Percentiles rank a stretch among this genome's conserved stretches.
These are phyloP conservation scores for Iris pallida DNA, from an alignment of 116 monocot species.

Conservation along the genomic window DNA sequence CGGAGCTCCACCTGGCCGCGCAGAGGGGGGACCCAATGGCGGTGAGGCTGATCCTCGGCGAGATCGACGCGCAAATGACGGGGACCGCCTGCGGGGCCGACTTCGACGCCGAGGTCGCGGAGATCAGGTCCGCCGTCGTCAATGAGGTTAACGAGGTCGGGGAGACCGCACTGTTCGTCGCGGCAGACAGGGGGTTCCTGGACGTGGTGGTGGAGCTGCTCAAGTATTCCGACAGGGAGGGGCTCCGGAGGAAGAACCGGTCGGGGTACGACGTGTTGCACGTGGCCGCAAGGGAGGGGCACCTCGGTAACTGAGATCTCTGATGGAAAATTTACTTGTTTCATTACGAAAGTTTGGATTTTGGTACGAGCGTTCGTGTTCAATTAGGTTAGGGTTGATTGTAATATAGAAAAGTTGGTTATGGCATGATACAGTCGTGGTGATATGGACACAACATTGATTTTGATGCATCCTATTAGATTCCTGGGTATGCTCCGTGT, in stretches of 20 bases:
- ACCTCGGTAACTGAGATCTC: slow-evolving; percentile 40
- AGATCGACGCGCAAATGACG: slow-evolving; percentile 49
- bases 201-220: slow-evolving; percentile 76
- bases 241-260: slow-evolving; percentile 53
- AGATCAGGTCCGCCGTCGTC: slow-evolving; percentile 52
- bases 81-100: slow-evolving; percentile 32
- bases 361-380: no score
- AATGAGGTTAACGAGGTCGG: slow-evolving; percentile 72
- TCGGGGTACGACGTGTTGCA: slow-evolving; percentile 65
- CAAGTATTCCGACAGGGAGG: slow-evolving; percentile 53
- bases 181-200: slow-evolving; percentile 58
- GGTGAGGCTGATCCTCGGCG: slow-evolving; percentile 43
- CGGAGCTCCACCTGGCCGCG: slow-evolving; percentile 74
- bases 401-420: no score
- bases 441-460: no score
- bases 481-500: no score
- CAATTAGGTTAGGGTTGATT: no score
- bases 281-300: slow-evolving; percentile 68
- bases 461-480: no score
- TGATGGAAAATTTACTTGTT: neutral
- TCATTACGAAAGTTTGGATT: no score
- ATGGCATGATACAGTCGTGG: no score
- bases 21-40: slow-evolving; percentile 60
- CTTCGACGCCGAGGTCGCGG: slow-evolving; percentile 53
- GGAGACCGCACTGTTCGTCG: slow-evolving; percentile 68